These are phyloP conservation scores for Didymosphaeria variabile DNA, from an alignment of 2,329 filamentous ascomycete genomes.

Conservation along the genomic window DNA sequence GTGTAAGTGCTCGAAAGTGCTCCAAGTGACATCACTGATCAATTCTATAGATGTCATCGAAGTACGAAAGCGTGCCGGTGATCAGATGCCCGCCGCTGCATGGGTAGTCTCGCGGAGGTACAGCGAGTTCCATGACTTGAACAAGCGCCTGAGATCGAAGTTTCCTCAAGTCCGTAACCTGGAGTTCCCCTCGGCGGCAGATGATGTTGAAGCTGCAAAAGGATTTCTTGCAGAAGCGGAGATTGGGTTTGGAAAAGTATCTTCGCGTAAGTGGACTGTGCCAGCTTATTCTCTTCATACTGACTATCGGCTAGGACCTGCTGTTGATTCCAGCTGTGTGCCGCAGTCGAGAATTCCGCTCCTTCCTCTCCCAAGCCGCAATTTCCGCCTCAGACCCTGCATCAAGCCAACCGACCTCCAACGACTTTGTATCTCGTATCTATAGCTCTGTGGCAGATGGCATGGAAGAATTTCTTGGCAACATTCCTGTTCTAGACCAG, in stretches of 20 bases:
- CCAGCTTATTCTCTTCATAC: background rate
- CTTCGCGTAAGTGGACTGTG: constrained; percentile 55
- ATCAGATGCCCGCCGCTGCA: constrained; percentile 94
- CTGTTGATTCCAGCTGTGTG: constrained; percentile 91
- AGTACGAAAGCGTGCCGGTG: constrained; percentile 86
- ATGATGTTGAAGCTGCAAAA: constrained; percentile 97
- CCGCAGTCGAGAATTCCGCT: constrained; percentile 87
- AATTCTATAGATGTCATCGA: constrained; percentile 75
- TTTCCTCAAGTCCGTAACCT: constrained; percentile 89
- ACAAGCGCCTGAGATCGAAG: constrained; percentile 83
- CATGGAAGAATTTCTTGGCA: constrained; percentile 97
- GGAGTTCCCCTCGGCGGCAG: constrained; percentile 87
- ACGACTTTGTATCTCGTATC: constrained; percentile 89
- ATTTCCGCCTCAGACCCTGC: constrained; percentile 74
- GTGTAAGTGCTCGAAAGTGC: constrained; percentile 59
- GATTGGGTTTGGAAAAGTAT: constrained; percentile 84
- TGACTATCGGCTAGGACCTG: constrained; percentile 64
- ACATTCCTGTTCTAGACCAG: constrained; percentile 94
- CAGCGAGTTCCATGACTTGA: constrained; percentile 95
- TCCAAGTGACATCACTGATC: constrained; percentile 8
- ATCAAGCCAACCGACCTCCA: constrained; percentile 67
- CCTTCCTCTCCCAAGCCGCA: constrained; percentile 88
- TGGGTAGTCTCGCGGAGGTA: constrained; percentile 95
- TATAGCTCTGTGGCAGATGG: constrained; percentile 98
- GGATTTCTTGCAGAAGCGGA: constrained; percentile 92